Conservation (phyloP, 805 yeast genomes). For the Pichia californica region DNA sequence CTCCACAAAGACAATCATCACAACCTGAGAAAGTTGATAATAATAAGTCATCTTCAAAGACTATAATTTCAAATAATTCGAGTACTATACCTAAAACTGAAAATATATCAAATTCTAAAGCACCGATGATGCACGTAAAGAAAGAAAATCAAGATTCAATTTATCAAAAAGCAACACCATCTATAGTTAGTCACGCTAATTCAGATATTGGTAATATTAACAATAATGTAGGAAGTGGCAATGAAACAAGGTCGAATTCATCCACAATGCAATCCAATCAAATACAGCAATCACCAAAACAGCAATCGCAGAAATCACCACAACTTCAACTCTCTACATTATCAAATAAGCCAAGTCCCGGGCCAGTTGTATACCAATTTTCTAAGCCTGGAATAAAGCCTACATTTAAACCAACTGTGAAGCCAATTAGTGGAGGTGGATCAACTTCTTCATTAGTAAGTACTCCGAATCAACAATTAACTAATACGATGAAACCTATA, state of each 20-base stretch:
- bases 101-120: slow-evolving; percentile 2
- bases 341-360: slow-evolving; percentile 1
- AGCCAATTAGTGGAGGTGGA: slow-evolving; percentile 1
- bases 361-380: slow-evolving; percentile 8
- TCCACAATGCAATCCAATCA: too few relatives aligned
- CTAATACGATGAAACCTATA: slow-evolving; percentile 12
- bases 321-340: too few relatives aligned
- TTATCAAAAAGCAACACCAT: slow-evolving; percentile 4
- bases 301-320: background rate
- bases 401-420: slow-evolving; percentile 7
- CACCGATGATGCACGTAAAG: background rate
- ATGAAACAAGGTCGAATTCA: too few relatives aligned
- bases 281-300: background rate
- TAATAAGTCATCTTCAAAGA: too few relatives aligned
- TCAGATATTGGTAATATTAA: background rate
- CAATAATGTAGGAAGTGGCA: too few relatives aligned
- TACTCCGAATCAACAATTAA: slow-evolving; percentile 5
- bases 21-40: too few relatives aligned
- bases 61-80: too few relatives aligned
- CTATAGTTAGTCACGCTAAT: background rate
- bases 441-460: background rate
- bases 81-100: too few relatives aligned
- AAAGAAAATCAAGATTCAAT: slow-evolving; percentile 1
- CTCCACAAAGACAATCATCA: background rate
- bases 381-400: slow-evolving; percentile 11